These are phyloP conservation scores for Flaveria brownii DNA, from an alignment of 129 eudicot genomes.

Conservation along the genomic window DNA sequence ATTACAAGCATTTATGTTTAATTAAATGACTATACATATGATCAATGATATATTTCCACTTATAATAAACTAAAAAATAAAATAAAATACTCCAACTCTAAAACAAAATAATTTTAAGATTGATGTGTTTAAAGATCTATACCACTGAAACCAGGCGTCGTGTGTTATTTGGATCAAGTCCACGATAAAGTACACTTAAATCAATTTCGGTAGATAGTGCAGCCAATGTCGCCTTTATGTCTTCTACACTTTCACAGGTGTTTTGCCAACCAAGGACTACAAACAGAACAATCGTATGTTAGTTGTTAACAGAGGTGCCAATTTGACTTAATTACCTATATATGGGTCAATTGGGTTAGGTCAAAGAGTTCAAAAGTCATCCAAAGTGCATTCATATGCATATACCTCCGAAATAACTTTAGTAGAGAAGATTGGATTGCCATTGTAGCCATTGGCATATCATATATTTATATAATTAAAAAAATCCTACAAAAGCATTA, in stretches of 20 bases:
- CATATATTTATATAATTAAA: neutral
- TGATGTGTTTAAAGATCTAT: slow-evolving; percentile 18
- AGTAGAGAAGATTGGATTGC: neutral
- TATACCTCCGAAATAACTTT: neutral
- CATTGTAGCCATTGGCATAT: neutral
- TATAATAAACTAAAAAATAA: neutral
- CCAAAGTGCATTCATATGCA: neutral
- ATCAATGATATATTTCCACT: neutral
- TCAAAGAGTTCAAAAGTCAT: neutral
- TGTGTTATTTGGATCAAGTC: slow-evolving; percentile 69
- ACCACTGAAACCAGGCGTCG: slow-evolving; percentile 90
- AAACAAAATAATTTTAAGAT: neutral
- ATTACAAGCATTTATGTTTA: neutral
- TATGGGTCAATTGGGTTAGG: neutral
- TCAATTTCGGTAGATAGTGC: slow-evolving; percentile 74
- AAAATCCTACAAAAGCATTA: neutral
- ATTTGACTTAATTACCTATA: neutral
- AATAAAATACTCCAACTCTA: neutral
- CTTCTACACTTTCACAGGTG: slow-evolving; percentile 80
- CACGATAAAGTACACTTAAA: slow-evolving; percentile 78
- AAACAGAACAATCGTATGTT: slow-evolving; percentile 25
- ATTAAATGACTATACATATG: neutral
- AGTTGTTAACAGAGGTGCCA: slow-evolving; percentile 5
- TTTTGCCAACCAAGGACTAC: slow-evolving; percentile 96
- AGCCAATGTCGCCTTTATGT: slow-evolving; percentile 74